These are phyloP conservation scores for Ophiostoma sp. DNA, from an alignment of 2,329 filamentous ascomycete species.

Conservation along the genomic window DNA sequence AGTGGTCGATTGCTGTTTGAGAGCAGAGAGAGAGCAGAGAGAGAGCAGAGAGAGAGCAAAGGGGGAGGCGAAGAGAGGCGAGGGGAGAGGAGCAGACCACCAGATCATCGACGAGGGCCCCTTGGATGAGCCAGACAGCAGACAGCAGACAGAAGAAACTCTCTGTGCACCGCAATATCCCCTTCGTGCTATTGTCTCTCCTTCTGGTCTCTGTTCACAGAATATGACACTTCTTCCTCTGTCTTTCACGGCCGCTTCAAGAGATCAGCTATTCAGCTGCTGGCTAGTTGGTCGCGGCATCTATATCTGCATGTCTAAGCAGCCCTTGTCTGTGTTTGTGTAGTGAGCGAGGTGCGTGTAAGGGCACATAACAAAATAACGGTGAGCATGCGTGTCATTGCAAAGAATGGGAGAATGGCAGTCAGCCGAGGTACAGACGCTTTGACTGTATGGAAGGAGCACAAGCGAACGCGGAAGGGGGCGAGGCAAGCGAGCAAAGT, in stretches of 20 bases:
- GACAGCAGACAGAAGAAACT: background rate
- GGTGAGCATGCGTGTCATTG: background rate
- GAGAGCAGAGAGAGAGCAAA: background rate
- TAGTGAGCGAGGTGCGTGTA: background rate
- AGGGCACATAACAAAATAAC: background rate
- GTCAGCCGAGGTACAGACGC: too few species aligned
- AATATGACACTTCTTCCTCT: background rate
- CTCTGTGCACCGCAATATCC: constrained; percentile 1
- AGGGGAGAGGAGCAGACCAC: too few species aligned
- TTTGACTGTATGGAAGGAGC: too few species aligned
- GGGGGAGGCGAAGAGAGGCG: background rate
- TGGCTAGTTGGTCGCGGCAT: background rate
- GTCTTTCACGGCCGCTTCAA: background rate
- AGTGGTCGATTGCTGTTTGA: too few species aligned
- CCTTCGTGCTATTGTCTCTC: background rate
- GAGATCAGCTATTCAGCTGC: background rate
- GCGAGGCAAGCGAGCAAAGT: background rate
- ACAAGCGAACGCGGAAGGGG: background rate
- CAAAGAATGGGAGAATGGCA: too few species aligned
- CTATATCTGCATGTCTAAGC: background rate
- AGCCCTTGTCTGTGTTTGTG: background rate
- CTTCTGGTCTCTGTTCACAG: background rate
- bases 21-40: background rate
- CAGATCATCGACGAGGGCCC: background rate
- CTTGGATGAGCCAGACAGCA: too few species aligned